Conservation (phyloP, 2,329 filamentous ascomycete species). For the Exophiala calicioides region DNA sequence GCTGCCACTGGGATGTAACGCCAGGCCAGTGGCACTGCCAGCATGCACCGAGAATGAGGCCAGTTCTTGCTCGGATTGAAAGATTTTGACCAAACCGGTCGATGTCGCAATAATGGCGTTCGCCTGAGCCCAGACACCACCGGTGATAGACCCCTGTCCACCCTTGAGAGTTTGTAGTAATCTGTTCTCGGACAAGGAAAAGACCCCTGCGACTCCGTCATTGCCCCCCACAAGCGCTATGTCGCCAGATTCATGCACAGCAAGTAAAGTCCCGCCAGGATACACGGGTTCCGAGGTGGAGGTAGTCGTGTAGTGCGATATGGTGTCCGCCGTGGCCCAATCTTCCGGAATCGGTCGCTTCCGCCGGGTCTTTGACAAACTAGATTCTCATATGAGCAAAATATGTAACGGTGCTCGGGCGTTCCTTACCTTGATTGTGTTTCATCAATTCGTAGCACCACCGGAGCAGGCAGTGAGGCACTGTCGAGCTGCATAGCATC, state of each 20-base stretch:
- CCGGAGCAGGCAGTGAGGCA: constrained; percentile 69
- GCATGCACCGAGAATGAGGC: constrained; percentile 78
- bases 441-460: constrained; percentile 73
- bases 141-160: constrained; percentile 65
- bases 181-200: constrained; percentile 74
- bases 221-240: constrained; percentile 73
- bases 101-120: constrained; percentile 73
- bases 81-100: constrained; percentile 77
- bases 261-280: constrained; percentile 59
- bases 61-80: constrained; percentile 66
- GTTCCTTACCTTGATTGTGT: constrained; percentile 73
- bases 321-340: constrained; percentile 76
- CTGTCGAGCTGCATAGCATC: constrained; percentile 94
- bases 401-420: constrained; percentile 1
- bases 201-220: constrained; percentile 75
- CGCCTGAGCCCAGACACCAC: constrained; percentile 59
- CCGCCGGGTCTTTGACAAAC: constrained; percentile 82
- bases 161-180: constrained; percentile 60
- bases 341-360: constrained; percentile 82
- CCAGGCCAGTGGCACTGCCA: constrained; percentile 73
- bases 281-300: constrained; percentile 60
- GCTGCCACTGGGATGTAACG: constrained; percentile 78
- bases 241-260: constrained; percentile 61
- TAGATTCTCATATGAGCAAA: constrained; percentile 42
- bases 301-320: constrained; percentile 61